Percentiles rank a stretch among this genome's conserved stretches.
Evolutionary conservation across 768 basidiomycete species (phyloP).

Genomic region (Amanita muscaria): DNA sequence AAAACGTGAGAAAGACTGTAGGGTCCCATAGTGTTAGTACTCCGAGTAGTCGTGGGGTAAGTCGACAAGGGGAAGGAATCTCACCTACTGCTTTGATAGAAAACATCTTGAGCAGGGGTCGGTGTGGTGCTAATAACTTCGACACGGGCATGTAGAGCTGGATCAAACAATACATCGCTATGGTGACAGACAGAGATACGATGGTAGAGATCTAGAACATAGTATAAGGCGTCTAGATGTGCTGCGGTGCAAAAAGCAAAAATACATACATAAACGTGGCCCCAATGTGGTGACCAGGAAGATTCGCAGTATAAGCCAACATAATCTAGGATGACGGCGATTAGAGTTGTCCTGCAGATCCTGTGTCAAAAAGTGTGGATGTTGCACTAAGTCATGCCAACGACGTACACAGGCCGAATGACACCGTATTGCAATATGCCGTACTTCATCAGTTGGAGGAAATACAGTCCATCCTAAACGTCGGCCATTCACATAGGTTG

Average conservation of each 20-base stretch:
- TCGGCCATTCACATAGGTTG: too few relatives aligned
- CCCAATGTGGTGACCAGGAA: constrained; percentile 61
- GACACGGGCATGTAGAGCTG: constrained; percentile 60
- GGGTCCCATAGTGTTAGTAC: background rate
- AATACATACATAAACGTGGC: constrained; percentile 53
- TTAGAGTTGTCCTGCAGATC: constrained; percentile 40
- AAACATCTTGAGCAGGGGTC: constrained; percentile 60
- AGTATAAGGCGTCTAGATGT: background rate
- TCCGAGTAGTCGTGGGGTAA: constrained; percentile 1
- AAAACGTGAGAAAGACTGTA: constrained; percentile 66
- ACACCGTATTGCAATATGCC: constrained; percentile 68
- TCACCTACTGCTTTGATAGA: constrained; percentile 65
- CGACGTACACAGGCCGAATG: constrained; percentile 44
- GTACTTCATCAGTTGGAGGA: constrained; percentile 71
- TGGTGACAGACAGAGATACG: constrained; percentile 61
- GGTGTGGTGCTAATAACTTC: constrained; percentile 42
- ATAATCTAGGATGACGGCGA: constrained; percentile 54
- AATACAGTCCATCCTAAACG: constrained; percentile 54
- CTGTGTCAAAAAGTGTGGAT: background rate
- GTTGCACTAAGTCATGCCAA: too few relatives aligned
- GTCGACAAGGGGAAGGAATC: constrained; percentile 13
- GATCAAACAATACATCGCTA: constrained; percentile 73
- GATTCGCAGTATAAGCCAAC: constrained; percentile 64
- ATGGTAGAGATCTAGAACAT: constrained; percentile 42
- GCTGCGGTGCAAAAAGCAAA: too few relatives aligned